Percentiles rank a stretch among this genome's conserved stretches.
These are phyloP conservation scores for Thuja plicata DNA, from an alignment of 83 land plant genomes.

Conservation along the genomic window DNA sequence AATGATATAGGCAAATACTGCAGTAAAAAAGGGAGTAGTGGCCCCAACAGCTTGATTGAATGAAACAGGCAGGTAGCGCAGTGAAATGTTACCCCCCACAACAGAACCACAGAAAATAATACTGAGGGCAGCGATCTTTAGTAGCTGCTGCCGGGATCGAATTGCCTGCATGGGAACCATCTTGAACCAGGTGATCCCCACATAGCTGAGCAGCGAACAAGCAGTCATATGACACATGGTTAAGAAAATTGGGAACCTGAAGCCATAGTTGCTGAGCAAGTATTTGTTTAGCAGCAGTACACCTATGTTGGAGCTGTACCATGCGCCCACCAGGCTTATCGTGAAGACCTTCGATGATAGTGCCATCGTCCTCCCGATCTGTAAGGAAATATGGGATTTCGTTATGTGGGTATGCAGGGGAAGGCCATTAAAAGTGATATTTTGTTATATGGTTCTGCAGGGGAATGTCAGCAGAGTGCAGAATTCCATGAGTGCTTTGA, in stretches of 20 bases:
- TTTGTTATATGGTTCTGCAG: background rate
- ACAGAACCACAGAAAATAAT: constrained; percentile 45
- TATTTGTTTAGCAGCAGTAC: constrained; percentile 53
- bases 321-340: constrained; percentile 32
- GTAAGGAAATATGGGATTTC: background rate
- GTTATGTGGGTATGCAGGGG: background rate
- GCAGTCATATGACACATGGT: constrained; percentile 65
- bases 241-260: constrained; percentile 48
- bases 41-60: constrained; percentile 62
- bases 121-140: constrained; percentile 48
- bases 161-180: constrained; percentile 50
- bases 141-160: constrained; percentile 35
- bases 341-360: constrained; percentile 30
- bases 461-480: background rate
- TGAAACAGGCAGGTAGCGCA: constrained; percentile 46
- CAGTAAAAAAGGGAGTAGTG: constrained; percentile 60
- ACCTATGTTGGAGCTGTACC: constrained; percentile 59
- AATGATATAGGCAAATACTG: constrained; percentile 47
- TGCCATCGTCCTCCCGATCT: constrained; percentile 24
- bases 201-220: constrained; percentile 45
- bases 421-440: background rate
- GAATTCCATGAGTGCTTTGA: background rate
- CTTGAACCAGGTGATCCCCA: constrained; percentile 47
- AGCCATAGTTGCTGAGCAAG: constrained; percentile 48
- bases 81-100: constrained; percentile 50